These are phyloP conservation scores for Boletus reticulatus DNA, from an alignment of 768 basidiomycete genomes.

Conservation along the genomic window DNA sequence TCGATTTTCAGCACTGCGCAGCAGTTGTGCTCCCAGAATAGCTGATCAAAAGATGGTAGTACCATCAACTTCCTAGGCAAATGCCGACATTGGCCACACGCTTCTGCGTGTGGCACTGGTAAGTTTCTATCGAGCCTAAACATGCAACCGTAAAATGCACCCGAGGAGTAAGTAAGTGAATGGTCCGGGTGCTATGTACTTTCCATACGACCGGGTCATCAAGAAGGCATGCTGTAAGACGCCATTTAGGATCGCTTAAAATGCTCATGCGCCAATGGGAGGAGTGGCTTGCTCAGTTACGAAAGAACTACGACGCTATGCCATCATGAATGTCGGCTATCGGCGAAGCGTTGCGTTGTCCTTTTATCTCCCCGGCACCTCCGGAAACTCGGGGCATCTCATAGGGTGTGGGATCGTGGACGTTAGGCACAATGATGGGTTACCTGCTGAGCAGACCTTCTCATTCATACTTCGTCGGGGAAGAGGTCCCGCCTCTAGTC, in stretches of 20 bases:
- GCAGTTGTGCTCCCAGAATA: not conserved
- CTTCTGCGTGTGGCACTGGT: not conserved
- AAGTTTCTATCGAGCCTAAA: conserved; percentile 5
- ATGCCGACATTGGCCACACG: not conserved
- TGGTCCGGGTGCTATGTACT: not conserved
- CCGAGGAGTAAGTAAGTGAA: not conserved
- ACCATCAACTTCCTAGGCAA: not conserved
- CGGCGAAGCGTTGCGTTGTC: not conserved
- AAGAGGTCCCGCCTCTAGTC: conserved; percentile 8
- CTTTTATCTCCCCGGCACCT: not conserved
- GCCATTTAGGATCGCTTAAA: conserved; percentile 1
- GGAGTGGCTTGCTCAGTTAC: not conserved
- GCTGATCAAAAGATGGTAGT: not conserved
- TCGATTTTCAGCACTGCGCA: not conserved
- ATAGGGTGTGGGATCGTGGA: conserved; percentile 3
- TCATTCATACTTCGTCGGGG: not conserved
- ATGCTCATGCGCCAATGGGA: not conserved
- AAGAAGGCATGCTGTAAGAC: not conserved
- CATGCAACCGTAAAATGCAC: not conserved
- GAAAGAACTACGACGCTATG: not conserved
- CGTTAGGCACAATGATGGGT: conserved; percentile 20
- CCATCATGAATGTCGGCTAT: not conserved
- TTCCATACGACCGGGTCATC: not conserved
- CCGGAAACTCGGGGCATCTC: conserved; percentile 7
- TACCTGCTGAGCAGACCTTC: not conserved